Base-by-base conservation (phyloP, 352 stramenopile genomes). In the Pythium phragmitis region DNA sequence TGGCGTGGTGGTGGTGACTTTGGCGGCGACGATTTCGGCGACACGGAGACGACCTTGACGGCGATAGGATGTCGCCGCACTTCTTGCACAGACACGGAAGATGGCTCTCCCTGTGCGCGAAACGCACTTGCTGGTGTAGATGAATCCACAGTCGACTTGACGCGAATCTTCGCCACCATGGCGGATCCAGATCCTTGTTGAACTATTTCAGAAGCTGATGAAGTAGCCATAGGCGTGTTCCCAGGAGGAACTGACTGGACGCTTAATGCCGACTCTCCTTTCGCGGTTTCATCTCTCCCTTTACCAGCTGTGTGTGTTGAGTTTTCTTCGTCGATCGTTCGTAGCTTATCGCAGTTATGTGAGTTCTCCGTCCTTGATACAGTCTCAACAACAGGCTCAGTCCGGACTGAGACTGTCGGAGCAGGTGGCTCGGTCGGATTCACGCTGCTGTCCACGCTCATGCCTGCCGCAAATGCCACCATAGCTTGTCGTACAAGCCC, bases 401-500 rank as follows among this genome's bases (percentile, higher is more conserved):
- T 14, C 16, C 1, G 8, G 14, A 21, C 19, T 8, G 14, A 34
- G 19, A 52, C 48, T 41, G 14, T 23, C 21, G 45, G 4, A 41
- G 26, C 8, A n/a, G 48, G 39, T 16, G 39, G 48, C n/a, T 34
- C n/a, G 9, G 26, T 41, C 7, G 48, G 48, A 41, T 12, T 26
- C 7, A 55, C n/a, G 26, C 4, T 30, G 30, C 13, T 55, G 26
- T 55, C 48, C 26, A 12, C 26, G 39, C 39, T 41, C 12, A 19
- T 9, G 11, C 26, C 48, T 16, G 53, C 23, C 0, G 45, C 30
- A 33, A 79, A 74, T 0, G 69, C 62, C 8, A 30, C 57, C 77
- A 89, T 84, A 1, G 82, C 80, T 61, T 85, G 75, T 11, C 65
- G 70, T 21, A 89, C 76, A 13, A 89, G 68, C 2, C 67, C 72